These are phyloP conservation scores for Puccinia novopanici DNA, from an alignment of 1,284 basidiomycete species.

Conservation along the genomic window DNA sequence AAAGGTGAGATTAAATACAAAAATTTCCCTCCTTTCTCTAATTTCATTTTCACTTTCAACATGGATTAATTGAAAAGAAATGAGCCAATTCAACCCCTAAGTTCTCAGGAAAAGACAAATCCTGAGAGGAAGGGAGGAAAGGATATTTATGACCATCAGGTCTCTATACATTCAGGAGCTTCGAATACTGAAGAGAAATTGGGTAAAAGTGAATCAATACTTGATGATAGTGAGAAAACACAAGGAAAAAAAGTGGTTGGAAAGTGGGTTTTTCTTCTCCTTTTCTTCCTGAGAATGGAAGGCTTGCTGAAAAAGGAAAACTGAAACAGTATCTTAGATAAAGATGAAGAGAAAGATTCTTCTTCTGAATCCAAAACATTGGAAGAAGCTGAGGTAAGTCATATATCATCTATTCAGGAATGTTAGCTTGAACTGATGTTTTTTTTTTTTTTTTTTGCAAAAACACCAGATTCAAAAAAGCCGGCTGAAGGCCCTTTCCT, in stretches of 20 bases:
- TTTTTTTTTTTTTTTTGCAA: background rate
- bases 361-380: too few relatives aligned
- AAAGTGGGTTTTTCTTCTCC: too few relatives aligned
- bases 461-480: background rate
- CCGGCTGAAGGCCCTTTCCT: too few relatives aligned
- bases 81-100: background rate
- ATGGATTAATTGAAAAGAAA: too few relatives aligned
- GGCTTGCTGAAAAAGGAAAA: background rate
- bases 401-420: too few relatives aligned
- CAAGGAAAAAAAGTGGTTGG: too few relatives aligned
- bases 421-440: background rate
- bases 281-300: too few relatives aligned
- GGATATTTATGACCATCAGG: background rate
- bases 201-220: background rate
- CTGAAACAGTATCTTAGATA: background rate
- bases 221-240: too few relatives aligned
- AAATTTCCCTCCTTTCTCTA: too few relatives aligned
- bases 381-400: too few relatives aligned
- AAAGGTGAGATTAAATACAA: too few relatives aligned
- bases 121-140: background rate
- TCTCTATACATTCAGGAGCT: background rate
- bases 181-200: background rate
- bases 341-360: background rate
- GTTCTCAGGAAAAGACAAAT: background rate
- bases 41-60: too few relatives aligned